Conservation (phyloP, 2,329 filamentous ascomycete species). For the Catunica adiposa region DNA sequence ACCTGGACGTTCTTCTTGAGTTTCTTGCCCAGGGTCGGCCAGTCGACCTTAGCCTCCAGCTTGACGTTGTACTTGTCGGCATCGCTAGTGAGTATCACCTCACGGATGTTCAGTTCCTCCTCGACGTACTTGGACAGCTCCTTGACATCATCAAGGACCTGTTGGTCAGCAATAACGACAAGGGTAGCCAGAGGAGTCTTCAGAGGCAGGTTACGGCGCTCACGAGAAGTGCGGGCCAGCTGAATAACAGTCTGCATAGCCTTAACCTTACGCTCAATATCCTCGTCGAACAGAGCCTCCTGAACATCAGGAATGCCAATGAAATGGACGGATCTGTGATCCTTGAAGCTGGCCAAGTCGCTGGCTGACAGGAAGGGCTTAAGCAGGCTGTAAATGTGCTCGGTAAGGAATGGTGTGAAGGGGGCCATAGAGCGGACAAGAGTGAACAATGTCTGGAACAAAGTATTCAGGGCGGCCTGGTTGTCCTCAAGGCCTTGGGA, state of each 20-base stretch:
- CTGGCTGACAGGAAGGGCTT: conserved; percentile 57
- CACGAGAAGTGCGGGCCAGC: conserved; percentile 60
- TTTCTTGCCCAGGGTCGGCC: conserved; percentile 80
- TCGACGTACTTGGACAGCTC: conserved; percentile 65
- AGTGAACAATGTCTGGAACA: conserved; percentile 79
- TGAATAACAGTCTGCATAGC: conserved; percentile 87
- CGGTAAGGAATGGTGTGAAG: conserved; percentile 79
- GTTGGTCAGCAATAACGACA: conserved; percentile 64
- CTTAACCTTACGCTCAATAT: conserved; percentile 60
- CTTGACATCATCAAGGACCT: conserved; percentile 58
- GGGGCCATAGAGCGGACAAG: conserved; percentile 66
- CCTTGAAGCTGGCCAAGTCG: conserved; percentile 39
- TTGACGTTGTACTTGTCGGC: conserved; percentile 72
- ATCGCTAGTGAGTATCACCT: conserved; percentile 63
- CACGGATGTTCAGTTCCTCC: conserved; percentile 71
- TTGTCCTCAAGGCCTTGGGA: conserved; percentile 54
- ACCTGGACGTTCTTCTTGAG: conserved; percentile 75
- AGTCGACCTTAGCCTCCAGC: conserved; percentile 69
- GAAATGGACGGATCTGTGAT: conserved; percentile 73
- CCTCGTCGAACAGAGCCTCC: conserved; percentile 63
- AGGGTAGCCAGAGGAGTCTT: conserved; percentile 75
- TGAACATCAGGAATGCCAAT: conserved; percentile 66
- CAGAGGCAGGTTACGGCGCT: conserved; percentile 58
- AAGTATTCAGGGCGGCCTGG: conserved; percentile 65
- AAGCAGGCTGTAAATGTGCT: conserved; percentile 73